Evolutionary conservation across 2,329 filamentous ascomycete genomes (phyloP).

Genomic region (Hirsutella minnesotensis): DNA sequence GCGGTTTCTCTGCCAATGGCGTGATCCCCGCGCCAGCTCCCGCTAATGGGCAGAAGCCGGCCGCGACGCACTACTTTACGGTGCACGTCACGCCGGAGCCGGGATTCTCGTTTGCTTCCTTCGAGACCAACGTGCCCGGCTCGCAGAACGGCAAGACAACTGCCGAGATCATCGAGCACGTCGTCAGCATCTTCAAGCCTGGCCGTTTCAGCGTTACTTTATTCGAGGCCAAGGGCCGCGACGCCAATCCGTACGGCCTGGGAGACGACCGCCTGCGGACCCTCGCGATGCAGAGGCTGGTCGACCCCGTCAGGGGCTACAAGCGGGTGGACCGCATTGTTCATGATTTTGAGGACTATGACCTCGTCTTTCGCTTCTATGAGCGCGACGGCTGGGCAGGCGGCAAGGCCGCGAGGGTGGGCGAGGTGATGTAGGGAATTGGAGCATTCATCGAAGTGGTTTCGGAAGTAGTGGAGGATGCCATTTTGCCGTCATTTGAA

Average conservation of each 20-base stretch:
- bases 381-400: slow-evolving; percentile 71
- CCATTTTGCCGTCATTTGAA: no score
- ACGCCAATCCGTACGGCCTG: slow-evolving; percentile 27
- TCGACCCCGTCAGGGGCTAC: slow-evolving; percentile 79
- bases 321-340: slow-evolving; percentile 86
- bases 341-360: slow-evolving; percentile 94
- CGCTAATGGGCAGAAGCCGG: slow-evolving; percentile 15
- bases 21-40: slow-evolving; percentile 68
- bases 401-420: slow-evolving; percentile 39
- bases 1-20: slow-evolving; percentile 94
- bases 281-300: slow-evolving; percentile 35
- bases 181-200: slow-evolving; percentile 91
- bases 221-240: slow-evolving; percentile 72
- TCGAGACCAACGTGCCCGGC: slow-evolving; percentile 94
- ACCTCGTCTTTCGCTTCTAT: slow-evolving; percentile 93
- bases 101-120: slow-evolving; percentile 93
- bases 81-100: slow-evolving; percentile 97
- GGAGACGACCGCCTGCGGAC: slow-evolving; percentile 26
- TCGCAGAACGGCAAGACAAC: slow-evolving; percentile 81
- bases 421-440: slow-evolving; percentile 29
- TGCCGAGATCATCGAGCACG: slow-evolving; percentile 81
- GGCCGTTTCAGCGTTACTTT: slow-evolving; percentile 96
- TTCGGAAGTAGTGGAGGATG: no score
- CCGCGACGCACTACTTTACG: slow-evolving; percentile 81
- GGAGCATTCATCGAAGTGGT: no score